Percentiles rank a stretch among this genome's conserved stretches.
Conservation (phyloP, 2,329 filamentous ascomycete genomes). For the Blumeriella jaapii region DNA sequence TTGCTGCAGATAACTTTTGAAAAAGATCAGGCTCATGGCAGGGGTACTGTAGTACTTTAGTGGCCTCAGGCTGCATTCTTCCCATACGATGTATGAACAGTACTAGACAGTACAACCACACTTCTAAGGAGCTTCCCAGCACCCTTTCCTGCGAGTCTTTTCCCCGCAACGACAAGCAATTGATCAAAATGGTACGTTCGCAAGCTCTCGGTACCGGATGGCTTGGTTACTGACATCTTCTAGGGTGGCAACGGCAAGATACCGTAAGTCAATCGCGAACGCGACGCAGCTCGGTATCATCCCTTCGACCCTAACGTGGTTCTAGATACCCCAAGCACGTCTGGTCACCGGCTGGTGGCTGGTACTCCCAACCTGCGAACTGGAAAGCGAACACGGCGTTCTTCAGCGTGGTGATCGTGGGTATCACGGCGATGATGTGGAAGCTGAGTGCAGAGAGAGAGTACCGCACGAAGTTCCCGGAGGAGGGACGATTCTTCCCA, state of each 20-base stretch:
- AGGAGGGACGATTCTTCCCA: conserved; percentile 66
- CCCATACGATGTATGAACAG: too few species aligned
- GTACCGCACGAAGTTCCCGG: conserved; percentile 62
- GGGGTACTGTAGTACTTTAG: too few species aligned
- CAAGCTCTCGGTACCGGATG: background rate
- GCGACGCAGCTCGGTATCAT: conserved; percentile 4
- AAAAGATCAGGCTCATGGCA: too few species aligned
- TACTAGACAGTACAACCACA: too few species aligned
- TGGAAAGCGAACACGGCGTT: conserved; percentile 88
- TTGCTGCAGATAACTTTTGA: too few species aligned
- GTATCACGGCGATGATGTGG: conserved; percentile 57
- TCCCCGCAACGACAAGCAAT: conserved; percentile 17
- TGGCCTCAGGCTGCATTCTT: too few species aligned
- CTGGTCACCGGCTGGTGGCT: conserved; percentile 96
- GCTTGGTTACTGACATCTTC: conserved; percentile 31
- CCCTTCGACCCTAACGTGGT: conserved; percentile 14
- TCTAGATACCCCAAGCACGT: conserved; percentile 92
- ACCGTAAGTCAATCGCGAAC: conserved; percentile 38
- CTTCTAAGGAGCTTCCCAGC: too few species aligned
- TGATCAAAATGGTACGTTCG: conserved; percentile 46
- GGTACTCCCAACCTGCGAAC: conserved; percentile 91
- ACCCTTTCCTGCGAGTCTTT: too few species aligned
- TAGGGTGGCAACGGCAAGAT: conserved; percentile 74
- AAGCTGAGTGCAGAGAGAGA: conserved; percentile 65
- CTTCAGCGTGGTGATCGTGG: conserved; percentile 55